phyloP scores from a whole-genome alignment of 2,329 filamentous ascomycete genomes.

The Seiridium unicorne region DNA sequence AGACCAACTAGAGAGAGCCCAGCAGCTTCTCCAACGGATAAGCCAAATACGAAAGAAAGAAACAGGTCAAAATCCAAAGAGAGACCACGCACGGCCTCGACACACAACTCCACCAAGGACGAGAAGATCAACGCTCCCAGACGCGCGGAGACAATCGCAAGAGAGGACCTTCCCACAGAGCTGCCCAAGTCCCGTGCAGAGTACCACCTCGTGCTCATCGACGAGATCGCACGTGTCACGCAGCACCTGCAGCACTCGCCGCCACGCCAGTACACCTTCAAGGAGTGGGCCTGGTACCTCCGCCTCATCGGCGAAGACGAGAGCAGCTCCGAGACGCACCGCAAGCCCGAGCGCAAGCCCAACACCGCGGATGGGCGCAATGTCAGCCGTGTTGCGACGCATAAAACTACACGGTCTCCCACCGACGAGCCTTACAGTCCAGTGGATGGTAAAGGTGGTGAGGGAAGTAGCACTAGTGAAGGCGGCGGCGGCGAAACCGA shows the following conservation, averaged over 20 bases:
- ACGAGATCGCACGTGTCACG: slow-evolving; percentile 67
- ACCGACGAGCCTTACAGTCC: neutral
- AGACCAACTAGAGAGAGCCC: neutral
- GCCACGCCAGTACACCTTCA: slow-evolving; percentile 69
- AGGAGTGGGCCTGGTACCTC: slow-evolving; percentile 86
- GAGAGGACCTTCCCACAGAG: slow-evolving; percentile 36
- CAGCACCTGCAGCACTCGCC: slow-evolving; percentile 58
- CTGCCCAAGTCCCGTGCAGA: slow-evolving; percentile 41
- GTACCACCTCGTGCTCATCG: slow-evolving; percentile 65
- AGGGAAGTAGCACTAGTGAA: slow-evolving; percentile 8
- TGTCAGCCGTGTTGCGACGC: neutral
- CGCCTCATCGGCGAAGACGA: slow-evolving; percentile 71
- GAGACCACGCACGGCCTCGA: neutral
- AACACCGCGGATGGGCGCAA: neutral
- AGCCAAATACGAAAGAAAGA: neutral
- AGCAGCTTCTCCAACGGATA: neutral
- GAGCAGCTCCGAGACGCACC: slow-evolving; percentile 46
- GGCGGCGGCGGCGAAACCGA: neutral
- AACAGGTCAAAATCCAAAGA: neutral
- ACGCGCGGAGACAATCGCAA: slow-evolving; percentile 13
- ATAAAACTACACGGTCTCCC: neutral
- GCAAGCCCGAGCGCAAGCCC: slow-evolving; percentile 26
- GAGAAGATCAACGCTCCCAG: neutral
- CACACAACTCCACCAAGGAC: neutral
- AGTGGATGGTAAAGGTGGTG: slow-evolving; percentile 10